These are phyloP conservation scores for Morella rubra DNA, from an alignment of 306 rosid genomes.

Conservation along the genomic window DNA sequence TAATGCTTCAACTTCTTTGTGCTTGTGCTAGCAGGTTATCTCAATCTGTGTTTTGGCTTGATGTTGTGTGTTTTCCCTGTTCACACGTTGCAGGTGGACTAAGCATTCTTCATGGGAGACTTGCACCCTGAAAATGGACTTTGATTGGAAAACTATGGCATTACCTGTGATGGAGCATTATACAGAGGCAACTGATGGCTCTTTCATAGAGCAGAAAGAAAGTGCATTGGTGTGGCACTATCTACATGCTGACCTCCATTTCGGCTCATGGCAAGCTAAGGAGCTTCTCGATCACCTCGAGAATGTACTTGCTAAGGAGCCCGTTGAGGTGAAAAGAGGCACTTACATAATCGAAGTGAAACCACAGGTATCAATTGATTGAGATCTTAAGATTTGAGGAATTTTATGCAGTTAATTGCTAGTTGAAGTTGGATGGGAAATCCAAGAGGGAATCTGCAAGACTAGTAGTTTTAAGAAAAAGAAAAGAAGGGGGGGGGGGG, in stretches of 20 bases:
- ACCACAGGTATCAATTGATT: constrained; percentile 53
- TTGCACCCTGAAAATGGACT: constrained; percentile 43
- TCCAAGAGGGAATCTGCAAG: too few species aligned
- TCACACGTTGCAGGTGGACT: constrained; percentile 45
- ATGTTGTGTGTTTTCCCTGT: background rate
- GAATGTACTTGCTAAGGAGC: constrained; percentile 70
- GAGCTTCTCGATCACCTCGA: constrained; percentile 82
- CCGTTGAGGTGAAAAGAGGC: constrained; percentile 71
- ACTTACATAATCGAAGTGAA: constrained; percentile 74
- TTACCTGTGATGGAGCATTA: constrained; percentile 73
- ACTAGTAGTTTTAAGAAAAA: too few species aligned
- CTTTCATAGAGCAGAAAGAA: constrained; percentile 70
- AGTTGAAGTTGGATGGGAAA: too few species aligned
- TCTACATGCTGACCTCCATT: constrained; percentile 60
- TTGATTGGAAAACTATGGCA: constrained; percentile 56
- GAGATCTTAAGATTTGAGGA: too few species aligned
- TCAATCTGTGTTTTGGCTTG: background rate
- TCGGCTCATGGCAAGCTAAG: constrained; percentile 66
- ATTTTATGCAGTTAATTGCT: too few species aligned
- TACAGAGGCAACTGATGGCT: constrained; percentile 79
- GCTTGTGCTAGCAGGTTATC: background rate
- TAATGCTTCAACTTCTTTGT: constrained; percentile 14
- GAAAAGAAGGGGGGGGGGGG: too few species aligned
- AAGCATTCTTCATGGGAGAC: constrained; percentile 55
- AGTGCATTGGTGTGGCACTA: constrained; percentile 82